Conservation (phyloP, 352 stramenopile genomes). For the Pythium sukuiense region DNA sequence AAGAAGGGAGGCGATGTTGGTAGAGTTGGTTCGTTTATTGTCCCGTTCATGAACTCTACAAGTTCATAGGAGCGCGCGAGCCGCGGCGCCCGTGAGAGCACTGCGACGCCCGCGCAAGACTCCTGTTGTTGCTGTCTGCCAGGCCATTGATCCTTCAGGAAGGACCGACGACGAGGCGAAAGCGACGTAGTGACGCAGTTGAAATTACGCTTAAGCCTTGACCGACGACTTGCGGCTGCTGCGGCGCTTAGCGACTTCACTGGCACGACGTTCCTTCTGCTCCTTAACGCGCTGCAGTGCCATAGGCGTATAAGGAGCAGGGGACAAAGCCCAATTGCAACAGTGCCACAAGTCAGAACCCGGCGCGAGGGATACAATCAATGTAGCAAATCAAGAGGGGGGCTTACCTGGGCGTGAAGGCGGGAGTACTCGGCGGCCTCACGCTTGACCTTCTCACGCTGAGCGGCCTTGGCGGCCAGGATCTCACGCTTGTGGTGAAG, state of each 20-base stretch:
- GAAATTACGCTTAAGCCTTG: constrained; percentile 76
- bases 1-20: neutral
- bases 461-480: constrained; percentile 79
- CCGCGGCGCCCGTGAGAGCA: constrained; percentile 4
- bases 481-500: constrained; percentile 96
- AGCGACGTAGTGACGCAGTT: constrained; percentile 37
- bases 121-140: neutral
- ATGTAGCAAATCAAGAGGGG: constrained; percentile 3
- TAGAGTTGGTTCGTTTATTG: constrained; percentile 38
- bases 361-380: neutral
- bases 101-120: neutral
- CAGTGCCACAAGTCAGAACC: constrained; percentile 46
- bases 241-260: constrained; percentile 97
- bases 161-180: neutral
- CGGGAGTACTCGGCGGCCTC: constrained; percentile 98
- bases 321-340: constrained; percentile 36
- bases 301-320: constrained; percentile 93
- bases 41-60: constrained; percentile 37
- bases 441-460: constrained; percentile 91
- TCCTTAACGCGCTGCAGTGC: constrained; percentile 97
- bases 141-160: neutral
- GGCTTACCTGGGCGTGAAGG: constrained; percentile 91
- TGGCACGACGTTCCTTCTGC: constrained; percentile 97
- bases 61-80: constrained; percentile 15
- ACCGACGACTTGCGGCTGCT: constrained; percentile 95